Evolutionary conservation across 768 basidiomycete genomes (phyloP), one percentile per base, ranked within the genome.

Genomic region (Mycena kentingensis): DNA sequence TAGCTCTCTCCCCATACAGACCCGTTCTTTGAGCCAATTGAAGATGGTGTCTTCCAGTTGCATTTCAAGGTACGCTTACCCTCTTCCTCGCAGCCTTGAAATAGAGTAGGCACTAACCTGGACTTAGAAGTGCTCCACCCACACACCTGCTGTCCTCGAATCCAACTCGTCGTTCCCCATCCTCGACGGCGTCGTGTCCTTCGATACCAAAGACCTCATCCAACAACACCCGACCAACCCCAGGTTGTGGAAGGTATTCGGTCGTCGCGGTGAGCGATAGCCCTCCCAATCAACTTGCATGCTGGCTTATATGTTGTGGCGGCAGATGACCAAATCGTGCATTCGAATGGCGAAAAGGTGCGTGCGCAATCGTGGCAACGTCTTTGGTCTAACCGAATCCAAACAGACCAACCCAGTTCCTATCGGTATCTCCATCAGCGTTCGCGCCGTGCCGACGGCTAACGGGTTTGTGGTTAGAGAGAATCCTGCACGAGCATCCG

Each of bases 281-380:
- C 12, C 10, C 42, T 6, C 15, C 42, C 8, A 13, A 18, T 18
- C 5, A 7, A 13, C 5, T 13, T 10, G 5, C 24, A 8, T 43
- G 42, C 8, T 15, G 37, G 13, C 37, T 39, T 39, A 39, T 39
- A 39, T 46, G 46, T 28, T 72, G 72, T 3, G 55, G 74, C 31
- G 4, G 60, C 57, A 25, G 75, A 77, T 48, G 75, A 77, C 43
- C 75, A 75, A 53, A 73, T 77, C 48, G 68, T 71, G 61, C 62
- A 71, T 27, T 66, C 62, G 18, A 72, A 68, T 5, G 72, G 72
- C 8, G 72, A 74, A 49, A 73, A 71, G 69, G 70, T 70, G 31
- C 21, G 43, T 47, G 37, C 48, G 26, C 4, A 11, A 24, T 21
- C 11, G 27, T 16, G 10, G 6, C 28, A 2, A 15, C 34, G 19